Base-by-base conservation (phyloP, 2,329 filamentous ascomycete species). In the Gaeumannomyces tritici region DNA sequence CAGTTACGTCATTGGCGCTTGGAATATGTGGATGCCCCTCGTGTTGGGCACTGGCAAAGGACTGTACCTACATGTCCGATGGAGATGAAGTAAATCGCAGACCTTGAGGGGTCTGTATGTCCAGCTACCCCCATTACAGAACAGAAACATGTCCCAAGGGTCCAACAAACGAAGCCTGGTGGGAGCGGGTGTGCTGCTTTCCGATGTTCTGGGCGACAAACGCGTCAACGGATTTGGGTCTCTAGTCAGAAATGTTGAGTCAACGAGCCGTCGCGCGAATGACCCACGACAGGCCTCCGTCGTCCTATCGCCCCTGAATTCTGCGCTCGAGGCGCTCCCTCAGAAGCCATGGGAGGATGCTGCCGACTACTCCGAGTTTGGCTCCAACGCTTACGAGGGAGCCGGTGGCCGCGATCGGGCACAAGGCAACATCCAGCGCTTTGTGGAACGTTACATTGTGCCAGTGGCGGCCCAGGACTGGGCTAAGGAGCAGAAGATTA, bases 291-390 rank as follows among this genome's bases (percentile, higher is more conserved):
- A 82, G 63, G 93, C 93, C 72, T 90, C 90, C 21, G 97, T 92
- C 2, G 86, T 98, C 28, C 84, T 98, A 3, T 93, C 93, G 6
- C 95, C 95, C 0, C 78, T 90, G 62, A 98, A 99, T 79, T 86
- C 83, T 24, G 91, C 88, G 3, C 85, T 99, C 70, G 89, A 89
- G 66, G 78, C 75, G 0, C 78, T 98, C 28, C 90, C 92, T 0
- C 82, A 89, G 61, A 98, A 97, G 73, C 93, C 93, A 0, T 96
- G 91, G 91, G 90, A 89, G 69, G 79, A 93, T 65, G 84, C 89
- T 0, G 75, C 81, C 61, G 92, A 96, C 67, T 93, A 95, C 72
- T 76, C 80, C 4, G 74, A 74, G 1, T 76, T 89, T 4, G 91
- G 91, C 0, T 79, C 82, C 1, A 76, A 86, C 35, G 91, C 89